Base-by-base conservation (phyloP, 805 yeast genomes). In the Candida chilensis region DNA sequence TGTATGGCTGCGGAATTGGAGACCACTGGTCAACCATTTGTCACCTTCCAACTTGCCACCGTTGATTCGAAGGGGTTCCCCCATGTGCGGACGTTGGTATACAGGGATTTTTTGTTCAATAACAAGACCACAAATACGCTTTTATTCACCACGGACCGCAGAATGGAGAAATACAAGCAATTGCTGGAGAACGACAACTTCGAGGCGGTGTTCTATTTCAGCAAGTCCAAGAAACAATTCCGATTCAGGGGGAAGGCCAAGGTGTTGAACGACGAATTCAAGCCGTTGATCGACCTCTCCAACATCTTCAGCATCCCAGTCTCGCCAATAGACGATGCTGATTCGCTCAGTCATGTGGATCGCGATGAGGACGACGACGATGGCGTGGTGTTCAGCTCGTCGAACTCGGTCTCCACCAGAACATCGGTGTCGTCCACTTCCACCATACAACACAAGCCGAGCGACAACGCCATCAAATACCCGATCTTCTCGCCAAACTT, bases 151-250 rank as follows among this genome's bases (percentile, higher is more conserved):
- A 78, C 92, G 1, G 95, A 85, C 51, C 63, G 65, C 44, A 60
- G 95, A 50, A 74, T 78, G 62, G 57, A 59, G 29, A 85, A 85
- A 51, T 67, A 64, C 42, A 52, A 54, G 10, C 81, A 81, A 42
- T 50, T 72, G 24, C 37, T 62, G 14, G 41, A 48, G 29, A 67
- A 76, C 40, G 71, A 78, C 31, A 60, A 62, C 32, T 78, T 74
- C 48, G 94, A 85, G 54, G 82, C 85, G 2, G 80, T 84, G 34
- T 82, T 81, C 47, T 80, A 83, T 59, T 80, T 84, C 47, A 69
- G 64, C 6, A 61, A 60, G 15, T 49, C 69, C 16, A 67, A 68
- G 48, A 78, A 71, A 44, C 95, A 85, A 53, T 81, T 77, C 48
- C 61, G 95, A 41, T 60, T 85, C 37, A 66, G 75, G 33, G 95